Percentiles rank a stretch among this genome's conserved stretches.
phyloP scores from a whole-genome alignment of 1,139 yeast genomes.

The Debaryomyces robertsiae region DNA sequence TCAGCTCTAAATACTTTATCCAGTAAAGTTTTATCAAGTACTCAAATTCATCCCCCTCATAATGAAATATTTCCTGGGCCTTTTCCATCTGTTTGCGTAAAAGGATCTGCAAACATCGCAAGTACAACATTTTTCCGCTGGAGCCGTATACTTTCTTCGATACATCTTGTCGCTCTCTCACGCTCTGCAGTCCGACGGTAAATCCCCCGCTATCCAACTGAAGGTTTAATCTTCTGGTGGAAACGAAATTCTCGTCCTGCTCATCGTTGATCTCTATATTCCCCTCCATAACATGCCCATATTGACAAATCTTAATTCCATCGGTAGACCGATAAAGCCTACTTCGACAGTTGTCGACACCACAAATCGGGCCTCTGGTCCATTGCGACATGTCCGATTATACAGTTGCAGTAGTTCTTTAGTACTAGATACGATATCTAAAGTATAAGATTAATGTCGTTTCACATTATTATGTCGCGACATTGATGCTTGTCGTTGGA shows the following conservation, averaged over 20 bases:
- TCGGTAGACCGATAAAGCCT: constrained; percentile 68
- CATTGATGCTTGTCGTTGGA: neutral
- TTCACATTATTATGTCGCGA: neutral
- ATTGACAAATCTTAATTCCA: constrained; percentile 82
- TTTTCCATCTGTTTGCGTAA: constrained; percentile 49
- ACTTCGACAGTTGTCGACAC: constrained; percentile 86
- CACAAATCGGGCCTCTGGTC: constrained; percentile 81
- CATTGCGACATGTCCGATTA: constrained; percentile 37
- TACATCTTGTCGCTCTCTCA: constrained; percentile 49
- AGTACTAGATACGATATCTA: no score
- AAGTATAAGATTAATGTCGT: neutral
- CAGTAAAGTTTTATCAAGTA: constrained; percentile 53
- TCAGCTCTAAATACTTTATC: constrained; percentile 37
- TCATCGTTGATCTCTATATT: constrained; percentile 79
- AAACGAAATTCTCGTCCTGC: constrained; percentile 53
- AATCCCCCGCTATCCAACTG: constrained; percentile 25
- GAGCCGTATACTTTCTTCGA: constrained; percentile 47
- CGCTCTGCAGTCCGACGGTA: constrained; percentile 13
- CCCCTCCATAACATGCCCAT: constrained; percentile 87
- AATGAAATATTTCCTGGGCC: constrained; percentile 15
- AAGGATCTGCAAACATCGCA: constrained; percentile 57
- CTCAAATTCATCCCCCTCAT: constrained; percentile 31
- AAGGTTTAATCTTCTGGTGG: constrained; percentile 54
- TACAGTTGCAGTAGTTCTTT: neutral
- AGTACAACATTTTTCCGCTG: constrained; percentile 49